Percentiles rank a stretch among this genome's conserved stretches.
phyloP scores from a whole-genome alignment of 495 filamentous ascomycete species.

The Acidiella bohemica region DNA sequence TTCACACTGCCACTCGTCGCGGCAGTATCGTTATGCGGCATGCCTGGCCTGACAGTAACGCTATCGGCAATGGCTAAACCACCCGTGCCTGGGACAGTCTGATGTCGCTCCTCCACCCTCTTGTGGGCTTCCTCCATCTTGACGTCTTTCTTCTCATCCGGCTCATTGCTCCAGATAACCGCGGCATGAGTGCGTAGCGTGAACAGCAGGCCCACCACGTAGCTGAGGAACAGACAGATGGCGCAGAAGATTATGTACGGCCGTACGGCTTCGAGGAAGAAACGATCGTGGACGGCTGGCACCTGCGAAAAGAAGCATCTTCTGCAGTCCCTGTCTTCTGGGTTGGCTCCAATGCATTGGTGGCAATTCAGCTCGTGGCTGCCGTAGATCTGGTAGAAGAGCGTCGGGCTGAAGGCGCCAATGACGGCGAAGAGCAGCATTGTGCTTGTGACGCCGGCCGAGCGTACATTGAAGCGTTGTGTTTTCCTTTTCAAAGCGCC shows the following conservation, averaged over 20 bases:
- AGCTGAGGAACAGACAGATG: constrained; percentile 75
- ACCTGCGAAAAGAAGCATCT: constrained; percentile 87
- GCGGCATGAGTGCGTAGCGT: constrained; percentile 92
- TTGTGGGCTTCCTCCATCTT: constrained; percentile 19
- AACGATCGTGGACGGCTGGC: constrained; percentile 70
- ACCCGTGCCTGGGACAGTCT: background rate
- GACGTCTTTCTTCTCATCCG: constrained; percentile 63
- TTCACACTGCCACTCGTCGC: constrained; percentile 12
- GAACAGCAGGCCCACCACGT: constrained; percentile 90
- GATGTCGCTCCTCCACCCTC: constrained; percentile 5
- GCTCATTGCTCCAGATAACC: constrained; percentile 84
- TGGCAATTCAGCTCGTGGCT: constrained; percentile 90
- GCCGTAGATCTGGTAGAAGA: constrained; percentile 99
- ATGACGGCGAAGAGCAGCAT: constrained; percentile 97
- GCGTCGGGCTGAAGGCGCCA: constrained; percentile 88
- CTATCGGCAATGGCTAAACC: constrained; percentile 1
- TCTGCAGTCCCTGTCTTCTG: constrained; percentile 51
- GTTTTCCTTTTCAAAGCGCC: constrained; percentile 96
- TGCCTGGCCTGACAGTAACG: constrained; percentile 1
- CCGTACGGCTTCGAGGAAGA: constrained; percentile 78
- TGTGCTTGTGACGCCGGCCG: constrained; percentile 91
- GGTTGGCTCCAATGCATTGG: constrained; percentile 46
- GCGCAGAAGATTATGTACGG: constrained; percentile 87
- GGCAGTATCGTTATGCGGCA: constrained; percentile 1
- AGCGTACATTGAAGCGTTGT: constrained; percentile 94